These are phyloP conservation scores for Mallotus nudiflorus DNA, from an alignment of 345 rosid genomes.

Conservation along the genomic window DNA sequence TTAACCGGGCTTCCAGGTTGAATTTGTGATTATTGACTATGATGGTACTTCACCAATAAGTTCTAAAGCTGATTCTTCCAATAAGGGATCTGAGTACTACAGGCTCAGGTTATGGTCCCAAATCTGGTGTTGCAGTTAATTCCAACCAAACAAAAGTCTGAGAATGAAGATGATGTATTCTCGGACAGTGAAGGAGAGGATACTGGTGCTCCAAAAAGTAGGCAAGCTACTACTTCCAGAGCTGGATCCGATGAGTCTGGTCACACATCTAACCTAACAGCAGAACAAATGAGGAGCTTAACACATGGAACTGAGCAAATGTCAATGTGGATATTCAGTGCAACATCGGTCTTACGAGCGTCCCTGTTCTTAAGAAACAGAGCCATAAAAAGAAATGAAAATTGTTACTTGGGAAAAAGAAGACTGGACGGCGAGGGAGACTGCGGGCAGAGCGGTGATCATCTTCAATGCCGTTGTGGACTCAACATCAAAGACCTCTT, in stretches of 20 bases:
- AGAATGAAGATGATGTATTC: conserved; percentile 64
- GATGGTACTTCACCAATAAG: conserved; percentile 22
- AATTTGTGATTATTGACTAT: conserved; percentile 47
- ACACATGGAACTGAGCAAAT: conserved; percentile 22
- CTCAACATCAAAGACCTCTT: too few relatives aligned
- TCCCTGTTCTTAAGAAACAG: too few relatives aligned
- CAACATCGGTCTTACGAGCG: too few relatives aligned
- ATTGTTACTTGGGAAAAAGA: too few relatives aligned
- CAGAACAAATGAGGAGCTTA: conserved; percentile 19
- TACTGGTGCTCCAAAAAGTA: conserved; percentile 34
- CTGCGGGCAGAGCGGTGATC: too few relatives aligned
- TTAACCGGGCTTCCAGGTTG: conserved; percentile 84
- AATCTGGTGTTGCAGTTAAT: neutral
- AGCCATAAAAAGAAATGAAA: too few relatives aligned
- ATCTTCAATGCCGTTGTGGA: too few relatives aligned
- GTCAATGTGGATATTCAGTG: too few relatives aligned
- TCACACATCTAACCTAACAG: conserved; percentile 1
- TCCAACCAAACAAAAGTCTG: conserved; percentile 8
- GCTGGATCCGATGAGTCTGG: conserved; percentile 9
- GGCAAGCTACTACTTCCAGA: conserved; percentile 12
- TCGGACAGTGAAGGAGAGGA: conserved; percentile 84
- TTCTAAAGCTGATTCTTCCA: conserved; percentile 12
- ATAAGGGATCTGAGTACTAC: conserved; percentile 13
- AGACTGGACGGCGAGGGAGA: too few relatives aligned
- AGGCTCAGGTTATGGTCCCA: neutral